Conservation (phyloP, 208 protist genomes). For the Trypanosoma brucei region DNA sequence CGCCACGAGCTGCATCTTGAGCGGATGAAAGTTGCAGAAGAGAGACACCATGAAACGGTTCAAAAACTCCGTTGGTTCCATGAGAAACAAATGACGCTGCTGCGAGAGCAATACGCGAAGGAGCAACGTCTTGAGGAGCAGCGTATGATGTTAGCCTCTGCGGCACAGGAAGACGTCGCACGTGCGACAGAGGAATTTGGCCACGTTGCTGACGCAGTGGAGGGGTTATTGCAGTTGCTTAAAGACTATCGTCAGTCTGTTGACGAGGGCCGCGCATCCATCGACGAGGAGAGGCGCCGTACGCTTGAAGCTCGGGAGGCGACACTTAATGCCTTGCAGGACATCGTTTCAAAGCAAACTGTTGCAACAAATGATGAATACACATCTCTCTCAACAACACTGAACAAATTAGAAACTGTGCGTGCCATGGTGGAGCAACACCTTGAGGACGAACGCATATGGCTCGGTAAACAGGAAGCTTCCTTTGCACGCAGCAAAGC, state of each 20-base stretch:
- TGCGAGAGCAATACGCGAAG: constrained; percentile 41
- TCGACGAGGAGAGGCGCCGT: constrained; percentile 34
- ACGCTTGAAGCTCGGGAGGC: constrained; percentile 30
- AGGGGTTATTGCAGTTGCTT: constrained; percentile 34
- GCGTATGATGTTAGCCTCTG: constrained; percentile 29
- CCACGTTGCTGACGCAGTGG: constrained; percentile 24
- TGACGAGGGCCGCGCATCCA: constrained; percentile 28
- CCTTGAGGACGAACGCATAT: constrained; percentile 51
- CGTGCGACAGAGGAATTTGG: constrained; percentile 33
- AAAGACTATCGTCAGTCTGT: constrained; percentile 45
- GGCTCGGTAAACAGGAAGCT: constrained; percentile 63
- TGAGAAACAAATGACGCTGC: constrained; percentile 47
- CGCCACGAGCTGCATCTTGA: constrained; percentile 60
- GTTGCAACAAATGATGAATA: constrained; percentile 44
- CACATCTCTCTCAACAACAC: constrained; percentile 30
- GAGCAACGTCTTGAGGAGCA: constrained; percentile 55
- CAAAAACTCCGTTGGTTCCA: constrained; percentile 54
- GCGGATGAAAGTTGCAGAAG: constrained; percentile 50
- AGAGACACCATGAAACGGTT: constrained; percentile 48
- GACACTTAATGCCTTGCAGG: constrained; percentile 34
- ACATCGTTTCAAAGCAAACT: constrained; percentile 42
- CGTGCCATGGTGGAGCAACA: constrained; percentile 46
- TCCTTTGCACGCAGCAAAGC: constrained; percentile 29
- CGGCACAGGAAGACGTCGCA: constrained; percentile 40
- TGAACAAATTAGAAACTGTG: constrained; percentile 40